Conservation (phyloP, 768 basidiomycete species). For the Termitomyces sp. region DNA sequence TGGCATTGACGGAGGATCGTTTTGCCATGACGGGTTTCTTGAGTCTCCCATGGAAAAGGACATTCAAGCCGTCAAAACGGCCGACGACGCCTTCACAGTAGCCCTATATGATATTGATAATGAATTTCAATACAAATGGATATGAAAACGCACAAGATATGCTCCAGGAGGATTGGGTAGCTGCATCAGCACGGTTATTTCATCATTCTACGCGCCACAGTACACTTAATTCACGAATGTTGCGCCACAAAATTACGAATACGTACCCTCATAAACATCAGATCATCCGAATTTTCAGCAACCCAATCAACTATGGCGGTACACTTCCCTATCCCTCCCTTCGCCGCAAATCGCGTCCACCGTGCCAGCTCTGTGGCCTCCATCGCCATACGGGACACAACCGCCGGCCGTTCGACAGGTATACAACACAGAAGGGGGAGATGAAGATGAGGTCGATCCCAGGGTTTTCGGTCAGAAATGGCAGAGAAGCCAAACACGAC, state of each 20-base stretch:
- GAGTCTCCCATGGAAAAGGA: slow-evolving; percentile 68
- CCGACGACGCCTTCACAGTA: slow-evolving; percentile 89
- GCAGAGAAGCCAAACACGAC: too few species aligned
- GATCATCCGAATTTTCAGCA: slow-evolving; percentile 67
- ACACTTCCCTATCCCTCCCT: slow-evolving; percentile 83
- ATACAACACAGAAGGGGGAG: too few species aligned
- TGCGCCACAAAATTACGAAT: neutral
- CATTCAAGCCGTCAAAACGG: slow-evolving; percentile 58
- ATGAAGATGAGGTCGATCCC: too few species aligned
- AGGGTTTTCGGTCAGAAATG: too few species aligned
- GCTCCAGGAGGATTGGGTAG: slow-evolving; percentile 46
- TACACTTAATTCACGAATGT: neutral
- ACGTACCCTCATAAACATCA: slow-evolving; percentile 84
- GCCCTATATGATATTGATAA: slow-evolving; percentile 43
- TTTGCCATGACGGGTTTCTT: slow-evolving; percentile 81
- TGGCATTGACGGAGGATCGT: slow-evolving; percentile 39
- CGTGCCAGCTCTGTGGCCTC: slow-evolving; percentile 69
- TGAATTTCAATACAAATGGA: neutral
- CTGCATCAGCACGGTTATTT: slow-evolving; percentile 76
- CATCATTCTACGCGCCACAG: slow-evolving; percentile 55
- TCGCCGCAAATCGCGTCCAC: slow-evolving; percentile 83
- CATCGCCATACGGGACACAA: slow-evolving; percentile 31
- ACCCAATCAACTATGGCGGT: slow-evolving; percentile 72
- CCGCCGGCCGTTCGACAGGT: neutral
- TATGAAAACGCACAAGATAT: slow-evolving; percentile 53